Base-by-base conservation (phyloP, 2,329 filamentous ascomycete species). In the Cercospora sesami region DNA sequence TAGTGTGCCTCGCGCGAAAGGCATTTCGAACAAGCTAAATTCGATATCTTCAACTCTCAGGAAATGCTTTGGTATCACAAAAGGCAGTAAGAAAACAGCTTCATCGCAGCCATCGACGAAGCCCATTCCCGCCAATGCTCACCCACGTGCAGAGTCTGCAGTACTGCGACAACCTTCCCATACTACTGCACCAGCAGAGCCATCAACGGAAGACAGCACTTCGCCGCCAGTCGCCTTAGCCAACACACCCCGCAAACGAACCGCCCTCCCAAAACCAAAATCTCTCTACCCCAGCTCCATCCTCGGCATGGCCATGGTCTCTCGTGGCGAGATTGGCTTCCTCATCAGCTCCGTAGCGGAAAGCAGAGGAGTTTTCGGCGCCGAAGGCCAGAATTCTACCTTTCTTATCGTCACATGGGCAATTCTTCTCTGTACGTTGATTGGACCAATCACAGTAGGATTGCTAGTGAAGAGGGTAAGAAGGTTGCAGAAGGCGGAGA, bases 271-370 rank as follows among this genome's bases (percentile, higher is more conserved):
- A 0, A 87, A 85, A 59, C 86, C 88, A 0, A 78, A 84, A 3
- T 92, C 90, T 0, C 79, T 91, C 0, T 90, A 92, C 69, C 90
- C 91, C 0, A 84, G 88, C 0, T 82, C 85, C 0, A 87, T 94
- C 2, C 79, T 94, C 0, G 89, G 89, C 0, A 81, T 85, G 18
- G 87, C 87, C 2, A 94, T 94, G 91, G 86, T 90, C 0, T 87
- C 91, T 0, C 84, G 91, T n/a, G 91, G 91, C 0, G 91, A 95
- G 76, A 92, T 94, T 36, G 91, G 91, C 0, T 93, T 93, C 69
- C 78, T 94, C 53, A 92, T 95, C 69, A 88, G 89, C 0, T 87
- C 89, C 0, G 78, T 93, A 0, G 90, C 90, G 0, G 84, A 91
- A 73, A 83, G 79, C 5, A 79, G 81, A 14, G 83, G 83, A 0